Percentiles rank a stretch among this genome's conserved stretches.
These are phyloP conservation scores for Eimeria maxima DNA, from an alignment of 169 alveolate species.

Conservation along the genomic window DNA sequence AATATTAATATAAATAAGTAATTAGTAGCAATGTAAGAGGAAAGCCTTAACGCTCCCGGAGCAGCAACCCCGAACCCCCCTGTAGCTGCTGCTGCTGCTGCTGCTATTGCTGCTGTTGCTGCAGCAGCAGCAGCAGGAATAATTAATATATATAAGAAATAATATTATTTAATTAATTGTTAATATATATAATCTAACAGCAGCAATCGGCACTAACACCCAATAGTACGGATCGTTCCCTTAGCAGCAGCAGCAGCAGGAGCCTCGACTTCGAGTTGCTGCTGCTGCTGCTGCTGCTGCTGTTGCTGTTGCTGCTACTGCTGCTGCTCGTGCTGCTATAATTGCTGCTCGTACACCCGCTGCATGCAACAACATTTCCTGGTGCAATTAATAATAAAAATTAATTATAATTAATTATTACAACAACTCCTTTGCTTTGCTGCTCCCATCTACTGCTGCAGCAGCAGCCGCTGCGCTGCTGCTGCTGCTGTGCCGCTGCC, in stretches of 20 bases:
- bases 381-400: neutral
- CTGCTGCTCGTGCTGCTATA: constrained; percentile 4
- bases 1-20: neutral
- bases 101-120: neutral
- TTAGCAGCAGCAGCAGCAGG: neutral
- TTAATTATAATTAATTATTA: neutral
- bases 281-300: constrained; percentile 25
- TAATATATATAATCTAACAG: neutral
- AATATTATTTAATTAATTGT: neutral
- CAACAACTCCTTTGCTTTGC: neutral
- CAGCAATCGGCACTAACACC: neutral
- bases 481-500: constrained; percentile 53
- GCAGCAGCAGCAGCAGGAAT: neutral
- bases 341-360: neutral
- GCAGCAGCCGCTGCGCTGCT: neutral
- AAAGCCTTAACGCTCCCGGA: neutral
- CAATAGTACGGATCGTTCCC: neutral
- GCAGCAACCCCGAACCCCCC: constrained; percentile 37
- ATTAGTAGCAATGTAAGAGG: neutral
- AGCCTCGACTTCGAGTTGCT: constrained; percentile 45
- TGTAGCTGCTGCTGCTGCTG: constrained; percentile 14
- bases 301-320: constrained; percentile 23
- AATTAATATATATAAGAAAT: neutral
- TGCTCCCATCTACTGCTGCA: neutral
- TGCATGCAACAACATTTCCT: neutral